Base-by-base conservation (phyloP, 768 basidiomycete genomes). In the Panaeolus cyanescens region DNA sequence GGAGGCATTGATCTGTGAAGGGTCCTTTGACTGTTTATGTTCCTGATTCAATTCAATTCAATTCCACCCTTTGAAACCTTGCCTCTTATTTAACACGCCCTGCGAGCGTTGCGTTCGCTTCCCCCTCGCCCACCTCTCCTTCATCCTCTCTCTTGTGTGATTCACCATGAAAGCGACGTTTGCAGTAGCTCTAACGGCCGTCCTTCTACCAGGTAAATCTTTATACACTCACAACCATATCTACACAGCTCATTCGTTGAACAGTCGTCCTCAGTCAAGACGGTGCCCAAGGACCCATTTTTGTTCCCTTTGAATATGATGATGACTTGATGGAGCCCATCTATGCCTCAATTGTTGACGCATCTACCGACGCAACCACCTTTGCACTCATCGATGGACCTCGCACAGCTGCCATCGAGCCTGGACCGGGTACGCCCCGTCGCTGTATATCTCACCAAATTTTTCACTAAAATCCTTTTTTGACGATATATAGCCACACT, bases 271-370 rank as follows among this genome's bases (percentile, higher is more conserved):
- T 62, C 9, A 60, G 60, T 12, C 65, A 64, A 39, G 54, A 56
- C 25, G 45, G 45, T 3, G 45, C 45, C 4, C 55, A 69, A 42
- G 64, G 55, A 12, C 66, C 68, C 31, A 69, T 69, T 31, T 69
- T 63, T 32, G 64, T 69, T 28, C 68, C 68, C 5, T 69, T 69
- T 34, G 58, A 53, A 15, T 50, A 59, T 65, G 66, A 63, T 40
- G 58, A 40, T 31, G 57, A 31, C n/a, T n/a, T n/a, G n/a, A n/a
- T n/a, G 30, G 59, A 3, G 30, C 68, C 68, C 17, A 20, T 53
- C n/a, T 57, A 42, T 5, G 68, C 66, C 20, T 59, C 55, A 17
- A 50, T 54, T 15, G 20, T 69, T 7, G 59, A 63, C 5, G 45
- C 57, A 19, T 45, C 59, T 25, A 59, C 55, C 19, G 45, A 56